Evolutionary conservation across 2,329 filamentous ascomycete species (phyloP).

Genomic region (Coleophoma cylindrospora): DNA sequence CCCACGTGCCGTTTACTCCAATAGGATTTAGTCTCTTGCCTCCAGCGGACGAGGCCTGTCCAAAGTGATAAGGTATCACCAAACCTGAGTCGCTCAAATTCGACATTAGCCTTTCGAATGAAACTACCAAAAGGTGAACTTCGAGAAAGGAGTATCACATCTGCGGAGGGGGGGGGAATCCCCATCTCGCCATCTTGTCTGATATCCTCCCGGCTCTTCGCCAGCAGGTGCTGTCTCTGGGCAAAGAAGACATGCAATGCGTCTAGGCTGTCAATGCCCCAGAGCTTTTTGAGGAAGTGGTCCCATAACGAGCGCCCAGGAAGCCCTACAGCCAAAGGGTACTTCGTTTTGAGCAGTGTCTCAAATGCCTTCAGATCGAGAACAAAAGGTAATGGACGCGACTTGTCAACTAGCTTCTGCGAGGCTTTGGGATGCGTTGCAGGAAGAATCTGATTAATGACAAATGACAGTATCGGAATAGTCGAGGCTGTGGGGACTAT

Average conservation of each 20-base stretch:
- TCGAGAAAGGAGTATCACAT: slow-evolving; percentile 58
- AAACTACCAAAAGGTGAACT: slow-evolving; percentile 80
- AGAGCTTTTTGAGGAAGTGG: slow-evolving; percentile 73
- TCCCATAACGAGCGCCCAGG: slow-evolving; percentile 87
- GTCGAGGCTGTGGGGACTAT: slow-evolving; percentile 65
- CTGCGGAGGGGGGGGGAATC: slow-evolving; percentile 39
- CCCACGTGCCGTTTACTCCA: slow-evolving; percentile 51
- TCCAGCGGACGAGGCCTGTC: slow-evolving; percentile 76
- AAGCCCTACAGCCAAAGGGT: slow-evolving; percentile 48
- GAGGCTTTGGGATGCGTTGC: slow-evolving; percentile 28
- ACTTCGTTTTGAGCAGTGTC: slow-evolving; percentile 42
- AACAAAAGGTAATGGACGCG: slow-evolving; percentile 31
- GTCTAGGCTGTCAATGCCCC: slow-evolving; percentile 79
- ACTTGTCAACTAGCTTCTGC: slow-evolving; percentile 3
- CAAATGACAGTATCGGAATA: slow-evolving; percentile 72
- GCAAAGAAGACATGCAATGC: slow-evolving; percentile 74
- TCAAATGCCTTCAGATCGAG: slow-evolving; percentile 55
- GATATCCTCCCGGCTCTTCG: slow-evolving; percentile 56
- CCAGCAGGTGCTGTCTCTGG: slow-evolving; percentile 50
- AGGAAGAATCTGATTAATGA: slow-evolving; percentile 65
- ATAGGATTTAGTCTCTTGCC: slow-evolving; percentile 63
- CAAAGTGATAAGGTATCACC: slow-evolving; percentile 74
- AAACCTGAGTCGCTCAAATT: slow-evolving; percentile 78
- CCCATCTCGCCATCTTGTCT: slow-evolving; percentile 49
- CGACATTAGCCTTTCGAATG: slow-evolving; percentile 69